These are phyloP conservation scores for Aaosphaeria arxii DNA, from an alignment of 2,329 filamentous ascomycete genomes.

Conservation along the genomic window DNA sequence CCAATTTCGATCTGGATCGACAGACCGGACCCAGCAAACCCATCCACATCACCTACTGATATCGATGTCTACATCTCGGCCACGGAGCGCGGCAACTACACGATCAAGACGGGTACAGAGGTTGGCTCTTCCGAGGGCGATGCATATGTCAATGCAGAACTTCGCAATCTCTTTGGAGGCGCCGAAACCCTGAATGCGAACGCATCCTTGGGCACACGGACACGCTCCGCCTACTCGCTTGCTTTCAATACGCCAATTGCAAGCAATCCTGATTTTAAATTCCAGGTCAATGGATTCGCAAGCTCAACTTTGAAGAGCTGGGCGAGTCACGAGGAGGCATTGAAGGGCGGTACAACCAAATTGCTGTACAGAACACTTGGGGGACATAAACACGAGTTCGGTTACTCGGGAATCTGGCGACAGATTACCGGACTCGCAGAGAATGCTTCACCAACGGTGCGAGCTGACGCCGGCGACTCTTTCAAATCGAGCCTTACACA, in stretches of 20 bases:
- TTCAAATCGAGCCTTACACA: conserved; percentile 86
- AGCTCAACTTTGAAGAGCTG: conserved; percentile 86
- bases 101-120: conserved; percentile 92
- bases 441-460: conserved; percentile 75
- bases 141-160: conserved; percentile 80
- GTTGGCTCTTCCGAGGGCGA: conserved; percentile 92
- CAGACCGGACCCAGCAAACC: conserved; percentile 65
- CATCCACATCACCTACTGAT: conserved; percentile 70
- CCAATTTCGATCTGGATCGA: conserved; percentile 81
- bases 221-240: conserved; percentile 85
- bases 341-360: conserved; percentile 74
- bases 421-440: conserved; percentile 77
- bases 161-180: conserved; percentile 91
- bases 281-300: conserved; percentile 76
- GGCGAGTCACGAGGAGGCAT: conserved; percentile 89
- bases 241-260: conserved; percentile 78
- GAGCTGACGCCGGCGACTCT: conserved; percentile 82
- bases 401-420: conserved; percentile 80
- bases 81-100: conserved; percentile 75
- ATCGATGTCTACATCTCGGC: conserved; percentile 77
- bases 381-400: conserved; percentile 71
- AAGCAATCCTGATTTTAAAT: conserved; percentile 76
- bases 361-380: conserved; percentile 67
- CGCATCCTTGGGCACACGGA: conserved; percentile 84
- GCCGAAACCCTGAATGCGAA: conserved; percentile 87